These are phyloP conservation scores for Pistacia atlantica DNA, from an alignment of 345 rosid species.

Conservation along the genomic window DNA sequence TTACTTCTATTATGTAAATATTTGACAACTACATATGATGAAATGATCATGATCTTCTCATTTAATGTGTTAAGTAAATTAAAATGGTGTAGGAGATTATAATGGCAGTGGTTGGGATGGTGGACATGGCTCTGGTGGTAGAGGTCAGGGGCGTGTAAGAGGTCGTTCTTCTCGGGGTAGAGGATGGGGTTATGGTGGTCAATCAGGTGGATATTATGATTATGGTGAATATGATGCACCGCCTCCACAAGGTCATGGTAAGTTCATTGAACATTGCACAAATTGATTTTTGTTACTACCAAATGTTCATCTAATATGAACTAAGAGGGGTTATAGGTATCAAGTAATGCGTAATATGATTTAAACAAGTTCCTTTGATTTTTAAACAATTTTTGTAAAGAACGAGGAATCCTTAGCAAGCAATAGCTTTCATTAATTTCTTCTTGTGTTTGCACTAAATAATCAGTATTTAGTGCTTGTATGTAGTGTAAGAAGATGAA, in stretches of 20 bases:
- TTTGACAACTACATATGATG: background rate
- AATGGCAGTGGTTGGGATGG: constrained; percentile 30
- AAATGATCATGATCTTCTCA: constrained; percentile 2
- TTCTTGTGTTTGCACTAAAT: background rate
- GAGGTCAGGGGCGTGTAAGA: constrained; percentile 36
- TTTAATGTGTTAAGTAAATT: constrained; percentile 21
- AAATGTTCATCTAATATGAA: background rate
- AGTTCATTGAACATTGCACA: constrained; percentile 12
- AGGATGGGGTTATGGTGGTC: constrained; percentile 33
- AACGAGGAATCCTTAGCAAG: background rate
- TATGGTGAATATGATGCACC: constrained; percentile 31
- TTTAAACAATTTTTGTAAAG: background rate
- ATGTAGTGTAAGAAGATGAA: too few relatives aligned
- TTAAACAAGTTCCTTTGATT: background rate
- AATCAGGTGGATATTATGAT: constrained; percentile 32
- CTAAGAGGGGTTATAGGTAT: background rate
- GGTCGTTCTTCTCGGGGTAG: constrained; percentile 28
- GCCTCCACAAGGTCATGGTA: constrained; percentile 23
- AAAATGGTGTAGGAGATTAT: constrained; percentile 26
- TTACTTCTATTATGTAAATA: too few relatives aligned
- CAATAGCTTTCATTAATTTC: background rate
- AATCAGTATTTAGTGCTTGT: background rate
- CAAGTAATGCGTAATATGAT: background rate
- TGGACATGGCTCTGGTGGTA: constrained; percentile 18
- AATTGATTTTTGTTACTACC: background rate